Base-by-base conservation (phyloP, 352 stramenopile species). In the Pythium phragmitis region DNA sequence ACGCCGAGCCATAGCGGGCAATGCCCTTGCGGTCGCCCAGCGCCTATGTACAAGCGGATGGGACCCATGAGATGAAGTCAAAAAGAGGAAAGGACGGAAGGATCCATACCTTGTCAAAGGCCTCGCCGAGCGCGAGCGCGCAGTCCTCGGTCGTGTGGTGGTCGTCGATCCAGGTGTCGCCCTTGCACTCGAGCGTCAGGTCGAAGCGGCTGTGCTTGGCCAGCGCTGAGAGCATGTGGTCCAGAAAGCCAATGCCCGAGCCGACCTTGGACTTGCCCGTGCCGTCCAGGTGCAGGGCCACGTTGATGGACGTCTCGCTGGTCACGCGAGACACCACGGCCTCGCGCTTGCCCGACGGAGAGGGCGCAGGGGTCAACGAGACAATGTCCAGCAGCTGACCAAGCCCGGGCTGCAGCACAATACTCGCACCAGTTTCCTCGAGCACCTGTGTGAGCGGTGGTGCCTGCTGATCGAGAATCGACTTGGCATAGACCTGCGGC, bases 111-210 rank as follows among this genome's bases (percentile, higher is more conserved):
- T 82, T 84, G 60, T 97, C 92, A 55, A 98, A 91, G 12, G 88
- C 89, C 65, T 98, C 91, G 23, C 96, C 96, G 5, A 99, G 74
- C 45, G 92, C 94, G 68, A 99, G 88, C 28, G 87, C 86, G 41
- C 97, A 97, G 82, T 99, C 96, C 73, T 99, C 96, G 16, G 87
- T 94, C 43, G 93, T 98, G 75, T 99, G 96, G 70, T 99, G 96
- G 79, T 99, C 96, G 72, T 99, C 96, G 45, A 99, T 97, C 86
- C 89, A 98, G 37, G 91, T 89, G 73, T 99, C 96, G 58, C 96
- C 96, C 54, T 94, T 89, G 73, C 90, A 98, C 34, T 81, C 72
- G 7, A 98, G 82, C 51, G 89, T 74, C 11, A 98, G 59, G 63
- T 98, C 89, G 53, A 97, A 93, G 34, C 90, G 85, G 57, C 82